Conservation (phyloP, 129 eudicot species). For the Artemisia argyi region DNA sequence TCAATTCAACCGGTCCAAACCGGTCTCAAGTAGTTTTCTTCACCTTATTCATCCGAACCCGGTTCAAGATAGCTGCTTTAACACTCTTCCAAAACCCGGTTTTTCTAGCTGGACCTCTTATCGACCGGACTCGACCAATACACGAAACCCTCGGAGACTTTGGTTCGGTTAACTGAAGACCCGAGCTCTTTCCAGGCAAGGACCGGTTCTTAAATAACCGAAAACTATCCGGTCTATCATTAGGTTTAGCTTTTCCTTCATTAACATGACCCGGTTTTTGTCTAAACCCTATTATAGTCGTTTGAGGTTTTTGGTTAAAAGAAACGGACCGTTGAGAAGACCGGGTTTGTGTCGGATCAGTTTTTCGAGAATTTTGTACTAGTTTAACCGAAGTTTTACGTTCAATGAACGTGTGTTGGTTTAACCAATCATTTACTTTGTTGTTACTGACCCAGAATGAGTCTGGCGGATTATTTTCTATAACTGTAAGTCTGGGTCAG, state of each 20-base stretch:
- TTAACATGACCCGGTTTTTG: constrained; percentile 26
- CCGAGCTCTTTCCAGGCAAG: constrained; percentile 35
- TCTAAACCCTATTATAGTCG: constrained; percentile 43
- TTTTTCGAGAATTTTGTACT: constrained; percentile 31
- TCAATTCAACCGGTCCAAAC: constrained; percentile 4
- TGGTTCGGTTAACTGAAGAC: constrained; percentile 38
- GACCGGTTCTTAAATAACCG: constrained; percentile 51
- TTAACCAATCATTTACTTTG: constrained; percentile 50
- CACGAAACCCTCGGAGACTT: constrained; percentile 61
- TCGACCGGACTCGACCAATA: constrained; percentile 52
- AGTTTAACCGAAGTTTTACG: constrained; percentile 48
- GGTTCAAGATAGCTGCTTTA: constrained; percentile 32
- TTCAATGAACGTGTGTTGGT: constrained; percentile 47
- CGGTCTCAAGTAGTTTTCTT: neutral
- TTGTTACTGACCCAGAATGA: constrained; percentile 45
- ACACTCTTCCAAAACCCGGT: constrained; percentile 45
- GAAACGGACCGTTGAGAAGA: constrained; percentile 35
- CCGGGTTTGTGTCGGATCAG: constrained; percentile 29
- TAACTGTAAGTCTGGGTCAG: neutral
- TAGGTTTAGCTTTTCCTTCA: constrained; percentile 14
- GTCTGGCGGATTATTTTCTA: constrained; percentile 44
- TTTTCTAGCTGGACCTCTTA: constrained; percentile 29
- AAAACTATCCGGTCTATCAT: constrained; percentile 14
- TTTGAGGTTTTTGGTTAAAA: constrained; percentile 32
- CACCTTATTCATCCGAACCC: constrained; percentile 22